Evolutionary conservation across 164 flowering plant genomes (phyloP).

Genomic region (Liriodendron chinense): DNA sequence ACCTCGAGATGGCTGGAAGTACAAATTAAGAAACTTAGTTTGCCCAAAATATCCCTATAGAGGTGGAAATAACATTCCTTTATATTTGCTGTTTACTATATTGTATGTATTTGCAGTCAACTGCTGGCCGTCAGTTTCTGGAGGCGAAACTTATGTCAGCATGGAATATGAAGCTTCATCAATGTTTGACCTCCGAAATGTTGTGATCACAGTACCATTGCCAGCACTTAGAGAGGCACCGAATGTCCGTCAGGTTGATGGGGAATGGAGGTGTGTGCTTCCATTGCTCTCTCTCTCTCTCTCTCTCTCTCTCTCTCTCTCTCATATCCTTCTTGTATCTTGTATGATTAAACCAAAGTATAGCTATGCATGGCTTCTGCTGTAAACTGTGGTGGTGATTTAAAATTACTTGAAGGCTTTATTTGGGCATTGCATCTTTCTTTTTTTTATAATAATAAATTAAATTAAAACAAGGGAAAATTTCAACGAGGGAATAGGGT

Average conservation of each 20-base stretch:
- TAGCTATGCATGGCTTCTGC: too few species aligned
- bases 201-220: slow-evolving; percentile 86
- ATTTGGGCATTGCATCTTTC: too few species aligned
- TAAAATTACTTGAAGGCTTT: too few species aligned
- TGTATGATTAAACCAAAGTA: neutral
- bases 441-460: too few species aligned
- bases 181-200: slow-evolving; percentile 86
- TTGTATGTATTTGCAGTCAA: slow-evolving; percentile 56
- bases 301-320: neutral
- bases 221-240: slow-evolving; percentile 95
- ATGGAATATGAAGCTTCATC: slow-evolving; percentile 92
- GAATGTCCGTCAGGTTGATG: slow-evolving; percentile 86
- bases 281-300: neutral
- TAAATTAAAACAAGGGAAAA: too few species aligned
- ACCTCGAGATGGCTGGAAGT: neutral
- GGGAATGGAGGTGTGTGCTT: slow-evolving; percentile 83
- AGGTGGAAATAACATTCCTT: too few species aligned
- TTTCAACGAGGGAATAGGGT: too few species aligned
- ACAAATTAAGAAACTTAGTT: too few species aligned
- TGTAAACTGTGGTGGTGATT: too few species aligned
- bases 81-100: neutral
- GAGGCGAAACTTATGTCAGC: slow-evolving; percentile 91
- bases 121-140: slow-evolving; percentile 99
- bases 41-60: too few species aligned
- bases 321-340: neutral